Base-by-base conservation (phyloP, 2,329 filamentous ascomycete genomes). In the Endoconidiophora polonica region DNA sequence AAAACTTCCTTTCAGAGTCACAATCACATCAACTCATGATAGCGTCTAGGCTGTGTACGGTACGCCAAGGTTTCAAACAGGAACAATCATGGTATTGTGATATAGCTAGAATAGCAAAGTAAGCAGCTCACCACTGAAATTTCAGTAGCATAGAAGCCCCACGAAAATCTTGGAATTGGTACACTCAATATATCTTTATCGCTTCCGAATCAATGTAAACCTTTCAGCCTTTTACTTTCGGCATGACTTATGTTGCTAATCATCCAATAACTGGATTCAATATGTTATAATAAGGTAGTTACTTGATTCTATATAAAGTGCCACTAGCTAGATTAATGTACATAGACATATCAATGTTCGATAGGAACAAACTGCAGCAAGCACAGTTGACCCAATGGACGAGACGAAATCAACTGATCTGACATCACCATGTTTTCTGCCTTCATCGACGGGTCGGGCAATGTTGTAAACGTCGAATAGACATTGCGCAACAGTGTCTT, bases 361-460 rank as follows among this genome's bases (percentile, higher is more conserved):
- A 62, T 52, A 1, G 68, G 64, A 12, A 66, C 57, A 53, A 78
- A 73, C 44, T 61, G 65, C 45, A 83, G 58, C 49, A 76, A 62
- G 56, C 79, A 83, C 48, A 62, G 71, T 59, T 80, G 72, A 4
- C 72, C 76, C 40, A 69, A 60, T 0, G 79, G 79, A 44, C 79
- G 68, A 14, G 77, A 73, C 6, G 79, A 81, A 50, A 83, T 81
- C 29, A 83, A 66, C 59, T 82, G 79, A 57, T 83, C 79, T 20
- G 75, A 71, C 68, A 82, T 76, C 33, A 67, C 66, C 80, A 83
- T 83, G 22, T 68, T 69, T 26, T 68, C 69, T 4, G 62, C 63
- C 56, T 68, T 73, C 69, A 76, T 78, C 12, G 65, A 66, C 6
- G 59, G 52, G 29, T 80, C 75, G 0, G 74, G 69, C 5, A 70